These are phyloP conservation scores for Fusarium xyrophilum DNA, from an alignment of 2,329 filamentous ascomycete genomes.

Conservation along the genomic window DNA sequence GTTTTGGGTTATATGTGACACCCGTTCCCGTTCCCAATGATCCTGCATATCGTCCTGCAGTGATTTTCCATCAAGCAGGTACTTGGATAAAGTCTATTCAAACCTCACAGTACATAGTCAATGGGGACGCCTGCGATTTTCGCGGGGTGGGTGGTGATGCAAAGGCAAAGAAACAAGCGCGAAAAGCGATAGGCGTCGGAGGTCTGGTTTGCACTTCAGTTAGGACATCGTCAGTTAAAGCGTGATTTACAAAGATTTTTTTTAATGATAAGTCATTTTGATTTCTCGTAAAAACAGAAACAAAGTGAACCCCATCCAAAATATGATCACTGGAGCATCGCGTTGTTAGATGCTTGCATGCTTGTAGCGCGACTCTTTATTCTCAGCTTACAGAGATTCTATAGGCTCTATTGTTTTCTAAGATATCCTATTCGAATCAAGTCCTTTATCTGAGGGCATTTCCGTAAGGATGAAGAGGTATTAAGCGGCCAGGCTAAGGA, in stretches of 20 bases:
- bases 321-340: too few species aligned
- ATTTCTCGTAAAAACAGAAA: not conserved
- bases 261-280: not conserved
- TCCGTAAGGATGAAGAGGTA: too few species aligned
- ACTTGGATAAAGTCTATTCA: not conserved
- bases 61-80: not conserved
- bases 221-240: not conserved
- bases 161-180: not conserved
- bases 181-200: constrained; percentile 5
- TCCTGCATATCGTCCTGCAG: not conserved
- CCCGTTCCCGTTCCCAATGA: not conserved
- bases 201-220: not conserved
- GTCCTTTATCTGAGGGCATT: too few species aligned
- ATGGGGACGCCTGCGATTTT: not conserved
- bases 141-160: not conserved
- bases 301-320: not conserved
- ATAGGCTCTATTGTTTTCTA: too few species aligned
- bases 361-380: too few species aligned
- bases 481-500: too few species aligned
- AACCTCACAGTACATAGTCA: not conserved
- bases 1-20: not conserved
- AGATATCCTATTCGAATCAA: too few species aligned
- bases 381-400: too few species aligned
- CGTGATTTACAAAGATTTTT: not conserved
- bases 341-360: too few species aligned